A percentile compares a stretch with the other conserved stretches of the same genome.
phyloP scores from a whole-genome alignment of 495 filamentous ascomycete genomes.

The Aspergillus saccharolyticus region DNA sequence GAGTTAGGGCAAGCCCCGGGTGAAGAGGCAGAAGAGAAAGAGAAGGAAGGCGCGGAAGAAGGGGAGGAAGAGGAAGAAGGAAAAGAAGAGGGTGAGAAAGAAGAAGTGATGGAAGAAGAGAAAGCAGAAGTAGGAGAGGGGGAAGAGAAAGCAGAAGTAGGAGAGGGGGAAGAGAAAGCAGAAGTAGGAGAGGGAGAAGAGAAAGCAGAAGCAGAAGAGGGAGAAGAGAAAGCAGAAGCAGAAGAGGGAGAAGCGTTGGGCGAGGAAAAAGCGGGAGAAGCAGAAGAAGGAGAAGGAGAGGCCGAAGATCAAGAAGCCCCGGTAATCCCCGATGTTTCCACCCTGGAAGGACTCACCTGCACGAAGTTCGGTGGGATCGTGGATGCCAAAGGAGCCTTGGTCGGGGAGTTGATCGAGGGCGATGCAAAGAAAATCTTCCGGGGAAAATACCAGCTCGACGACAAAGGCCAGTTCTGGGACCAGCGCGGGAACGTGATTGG shows the following conservation, averaged over 20 bases:
- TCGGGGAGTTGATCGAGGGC: conserved; percentile 50
- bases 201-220: background rate
- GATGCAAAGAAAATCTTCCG: conserved; percentile 45
- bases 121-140: background rate
- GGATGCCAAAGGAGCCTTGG: conserved; percentile 36
- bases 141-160: background rate
- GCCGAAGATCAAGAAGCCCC: conserved; percentile 15
- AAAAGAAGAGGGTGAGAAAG: background rate
- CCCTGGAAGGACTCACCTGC: conserved; percentile 47
- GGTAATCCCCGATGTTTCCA: conserved; percentile 43
- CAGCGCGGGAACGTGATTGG: conserved; percentile 48
- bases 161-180: background rate
- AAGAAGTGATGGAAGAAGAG: background rate
- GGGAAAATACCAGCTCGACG: conserved; percentile 42
- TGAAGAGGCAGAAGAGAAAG: too few species aligned
- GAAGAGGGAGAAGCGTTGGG: background rate
- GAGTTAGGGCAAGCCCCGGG: background rate
- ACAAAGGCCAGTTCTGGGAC: conserved; percentile 50
- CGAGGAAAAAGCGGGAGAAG: background rate
- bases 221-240: background rate
- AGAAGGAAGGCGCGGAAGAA: too few species aligned
- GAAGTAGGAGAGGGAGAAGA: background rate
- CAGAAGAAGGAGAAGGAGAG: conserved; percentile 20
- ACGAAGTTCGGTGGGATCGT: conserved; percentile 51
- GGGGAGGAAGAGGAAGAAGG: too few species aligned